Percentiles rank a stretch among this genome's conserved stretches.
Evolutionary conservation across 495 filamentous ascomycete species (phyloP).

Genomic region (Rhypophila decipiens): DNA sequence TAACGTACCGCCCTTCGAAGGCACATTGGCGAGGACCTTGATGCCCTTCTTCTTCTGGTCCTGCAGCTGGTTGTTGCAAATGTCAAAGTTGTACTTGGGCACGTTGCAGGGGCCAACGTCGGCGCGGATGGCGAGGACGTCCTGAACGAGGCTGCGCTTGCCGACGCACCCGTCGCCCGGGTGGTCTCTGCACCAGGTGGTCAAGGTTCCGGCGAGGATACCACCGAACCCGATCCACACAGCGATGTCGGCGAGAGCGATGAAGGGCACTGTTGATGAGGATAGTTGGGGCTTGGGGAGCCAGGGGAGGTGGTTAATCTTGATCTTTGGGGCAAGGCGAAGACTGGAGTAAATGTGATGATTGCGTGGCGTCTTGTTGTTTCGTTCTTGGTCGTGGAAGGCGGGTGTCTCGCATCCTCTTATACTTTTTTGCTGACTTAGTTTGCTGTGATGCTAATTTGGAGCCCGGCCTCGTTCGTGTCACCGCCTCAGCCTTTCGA

Average conservation of each 20-base stretch:
- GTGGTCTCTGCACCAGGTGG: not conserved
- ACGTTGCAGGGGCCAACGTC: constrained; percentile 12
- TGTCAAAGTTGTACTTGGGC: constrained; percentile 13
- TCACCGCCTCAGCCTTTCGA: not conserved
- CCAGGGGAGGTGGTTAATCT: not conserved
- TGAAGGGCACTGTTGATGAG: not conserved
- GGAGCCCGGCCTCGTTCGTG: too few relatives aligned
- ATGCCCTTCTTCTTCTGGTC: constrained; percentile 2
- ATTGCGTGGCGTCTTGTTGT: not conserved
- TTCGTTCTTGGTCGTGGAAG: not conserved
- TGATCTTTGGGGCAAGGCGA: not conserved
- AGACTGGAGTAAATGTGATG: not conserved
- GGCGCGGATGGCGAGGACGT: not conserved
- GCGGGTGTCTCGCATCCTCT: not conserved
- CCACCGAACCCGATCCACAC: not conserved
- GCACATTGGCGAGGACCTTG: constrained; percentile 5
- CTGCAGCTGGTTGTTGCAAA: constrained; percentile 3
- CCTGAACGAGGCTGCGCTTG: constrained; percentile 5
- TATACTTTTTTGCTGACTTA: not conserved
- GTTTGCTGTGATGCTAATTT: not conserved
- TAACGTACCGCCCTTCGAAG: constrained; percentile 5
- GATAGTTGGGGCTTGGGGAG: not conserved
- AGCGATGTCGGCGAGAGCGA: not conserved
- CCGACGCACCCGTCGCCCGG: constrained; percentile 1
- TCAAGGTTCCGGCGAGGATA: not conserved